phyloP scores from a whole-genome alignment of 768 basidiomycete genomes.

The Pleurotus platypus region DNA sequence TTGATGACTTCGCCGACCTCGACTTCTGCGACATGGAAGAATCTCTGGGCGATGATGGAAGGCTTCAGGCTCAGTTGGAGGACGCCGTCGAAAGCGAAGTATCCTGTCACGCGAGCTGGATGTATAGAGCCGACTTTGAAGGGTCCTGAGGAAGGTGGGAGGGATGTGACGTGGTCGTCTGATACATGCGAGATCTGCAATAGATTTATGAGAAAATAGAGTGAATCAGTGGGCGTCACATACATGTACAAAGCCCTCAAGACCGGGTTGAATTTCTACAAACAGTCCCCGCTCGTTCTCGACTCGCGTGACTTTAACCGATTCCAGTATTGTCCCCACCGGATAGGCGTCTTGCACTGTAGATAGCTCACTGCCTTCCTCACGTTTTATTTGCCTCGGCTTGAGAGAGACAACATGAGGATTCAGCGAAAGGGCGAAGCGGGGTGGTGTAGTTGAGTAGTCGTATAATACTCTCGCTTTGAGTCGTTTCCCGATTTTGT shows the following conservation, averaged over 20 bases:
- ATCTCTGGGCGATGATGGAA: conserved; percentile 81
- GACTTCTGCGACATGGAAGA: conserved; percentile 79
- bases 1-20: conserved; percentile 84
- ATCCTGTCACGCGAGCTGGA: conserved; percentile 82
- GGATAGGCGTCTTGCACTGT: conserved; percentile 58
- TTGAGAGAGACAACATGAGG: conserved; percentile 66
- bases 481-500: conserved; percentile 70
- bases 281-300: conserved; percentile 83
- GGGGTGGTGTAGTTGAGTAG: conserved; percentile 69
- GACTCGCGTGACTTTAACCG: conserved; percentile 68
- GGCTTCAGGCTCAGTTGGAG: conserved; percentile 84
- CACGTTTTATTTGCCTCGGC: conserved; percentile 28
- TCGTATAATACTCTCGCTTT: conserved; percentile 85
- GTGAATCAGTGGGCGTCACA: conserved; percentile 23
- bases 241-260: conserved; percentile 88
- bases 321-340: conserved; percentile 68
- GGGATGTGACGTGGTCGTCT: conserved; percentile 83
- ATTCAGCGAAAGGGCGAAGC: conserved; percentile 76
- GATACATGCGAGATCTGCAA: conserved; percentile 88
- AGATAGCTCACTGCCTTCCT: conserved; percentile 13
- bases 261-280: conserved; percentile 56
- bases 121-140: conserved; percentile 83
- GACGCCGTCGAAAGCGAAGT: conserved; percentile 81
- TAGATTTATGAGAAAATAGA: conserved; percentile 4
- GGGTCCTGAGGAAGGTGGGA: conserved; percentile 67